phyloP scores from a whole-genome alignment of 768 basidiomycete species.

The Cystobasidiopsis lactophilus region DNA sequence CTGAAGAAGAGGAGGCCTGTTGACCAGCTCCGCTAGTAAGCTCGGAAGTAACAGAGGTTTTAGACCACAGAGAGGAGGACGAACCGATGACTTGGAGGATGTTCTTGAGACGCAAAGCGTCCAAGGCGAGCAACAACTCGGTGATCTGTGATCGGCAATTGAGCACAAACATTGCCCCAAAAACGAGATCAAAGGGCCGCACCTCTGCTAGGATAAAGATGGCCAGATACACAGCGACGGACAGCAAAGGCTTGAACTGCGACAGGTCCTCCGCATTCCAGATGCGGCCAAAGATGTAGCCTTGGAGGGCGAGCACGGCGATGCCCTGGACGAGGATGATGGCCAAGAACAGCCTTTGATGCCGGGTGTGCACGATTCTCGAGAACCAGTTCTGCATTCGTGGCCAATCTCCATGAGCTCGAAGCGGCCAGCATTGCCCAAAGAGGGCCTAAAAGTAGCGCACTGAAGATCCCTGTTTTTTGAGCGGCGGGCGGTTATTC shows the following conservation, averaged over 20 bases:
- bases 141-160: too few species aligned
- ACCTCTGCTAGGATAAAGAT: conserved; percentile 10
- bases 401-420: too few species aligned
- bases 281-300: background rate
- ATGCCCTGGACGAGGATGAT: background rate
- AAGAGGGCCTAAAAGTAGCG: too few species aligned
- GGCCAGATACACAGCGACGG: conserved; percentile 15
- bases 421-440: too few species aligned
- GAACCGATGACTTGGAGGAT: conserved; percentile 11
- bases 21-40: too few species aligned
- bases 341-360: background rate
- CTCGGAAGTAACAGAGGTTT: too few species aligned
- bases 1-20: conserved; percentile 8
- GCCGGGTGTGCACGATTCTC: background rate
- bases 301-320: background rate
- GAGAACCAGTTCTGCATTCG: too few species aligned
- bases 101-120: conserved; percentile 13
- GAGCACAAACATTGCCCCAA: too few species aligned
- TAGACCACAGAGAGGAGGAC: too few species aligned
- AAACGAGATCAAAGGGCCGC: too few species aligned
- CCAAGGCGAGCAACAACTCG: conserved; percentile 7
- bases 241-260: conserved; percentile 1
- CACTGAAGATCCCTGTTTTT: too few species aligned
- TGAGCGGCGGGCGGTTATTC: too few species aligned
- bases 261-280: background rate